These are phyloP conservation scores for Metarhizium robertsii DNA, from an alignment of 2,329 filamentous ascomycete genomes.

Conservation along the genomic window DNA sequence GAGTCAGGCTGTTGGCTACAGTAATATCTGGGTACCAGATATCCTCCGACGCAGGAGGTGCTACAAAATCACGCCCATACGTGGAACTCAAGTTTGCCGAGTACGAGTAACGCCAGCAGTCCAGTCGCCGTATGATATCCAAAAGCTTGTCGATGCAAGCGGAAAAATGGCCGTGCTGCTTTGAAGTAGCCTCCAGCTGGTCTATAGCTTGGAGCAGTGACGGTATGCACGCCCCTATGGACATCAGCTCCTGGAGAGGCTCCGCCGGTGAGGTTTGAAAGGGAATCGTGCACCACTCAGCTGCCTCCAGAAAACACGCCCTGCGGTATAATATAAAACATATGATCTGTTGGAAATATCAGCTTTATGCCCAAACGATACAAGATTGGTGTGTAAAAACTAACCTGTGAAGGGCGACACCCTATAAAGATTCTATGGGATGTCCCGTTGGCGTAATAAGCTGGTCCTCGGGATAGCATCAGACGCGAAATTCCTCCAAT, in stretches of 20 bases:
- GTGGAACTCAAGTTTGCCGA: not conserved
- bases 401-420: conserved; percentile 28
- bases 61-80: not conserved
- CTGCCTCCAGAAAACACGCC: conserved; percentile 19
- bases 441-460: conserved; percentile 21
- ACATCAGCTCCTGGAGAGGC: conserved; percentile 23
- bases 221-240: conserved; percentile 14
- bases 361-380: too few relatives aligned
- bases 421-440: conserved; percentile 29
- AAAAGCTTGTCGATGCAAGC: not conserved
- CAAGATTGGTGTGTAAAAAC: conserved; percentile 1
- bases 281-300: conserved; percentile 21
- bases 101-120: not conserved
- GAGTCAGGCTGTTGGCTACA: conserved; percentile 25
- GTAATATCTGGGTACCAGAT: conserved; percentile 26
- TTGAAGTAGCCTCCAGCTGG: not conserved
- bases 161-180: not conserved
- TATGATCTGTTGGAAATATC: conserved; percentile 15
- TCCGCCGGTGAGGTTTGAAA: conserved; percentile 17
- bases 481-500: conserved; percentile 23
- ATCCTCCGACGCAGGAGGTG: not conserved
- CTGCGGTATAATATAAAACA: conserved; percentile 18
- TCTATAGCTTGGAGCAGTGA: conserved; percentile 13
- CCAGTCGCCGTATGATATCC: not conserved
- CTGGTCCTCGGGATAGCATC: conserved; percentile 21